phyloP scores from a whole-genome alignment of 2,329 filamentous ascomycete species.

The Aspergillus sp. region DNA sequence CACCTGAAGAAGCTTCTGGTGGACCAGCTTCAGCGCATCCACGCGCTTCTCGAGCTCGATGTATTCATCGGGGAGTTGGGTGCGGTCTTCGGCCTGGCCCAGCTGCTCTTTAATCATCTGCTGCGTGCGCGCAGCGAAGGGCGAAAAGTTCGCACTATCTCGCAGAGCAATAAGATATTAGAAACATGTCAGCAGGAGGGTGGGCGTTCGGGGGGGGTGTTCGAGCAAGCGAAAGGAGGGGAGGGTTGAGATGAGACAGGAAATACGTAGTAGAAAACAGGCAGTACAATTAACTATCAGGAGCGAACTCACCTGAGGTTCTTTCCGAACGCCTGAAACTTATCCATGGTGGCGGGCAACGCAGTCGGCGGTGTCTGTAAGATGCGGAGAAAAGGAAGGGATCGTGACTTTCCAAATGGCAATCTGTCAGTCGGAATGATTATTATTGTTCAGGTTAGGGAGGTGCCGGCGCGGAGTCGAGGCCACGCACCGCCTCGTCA shows the following conservation, averaged over 20 bases:
- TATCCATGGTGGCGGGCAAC: slow-evolving; percentile 56
- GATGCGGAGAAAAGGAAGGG: slow-evolving; percentile 2
- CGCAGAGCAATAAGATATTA: slow-evolving; percentile 43
- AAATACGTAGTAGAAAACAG: slow-evolving; percentile 3
- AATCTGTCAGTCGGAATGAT: not conserved
- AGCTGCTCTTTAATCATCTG: slow-evolving; percentile 98
- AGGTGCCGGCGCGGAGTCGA: slow-evolving; percentile 8
- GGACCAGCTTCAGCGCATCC: slow-evolving; percentile 93
- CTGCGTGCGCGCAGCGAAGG: slow-evolving; percentile 89
- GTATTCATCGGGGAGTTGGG: slow-evolving; percentile 94
- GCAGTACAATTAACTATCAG: not conserved
- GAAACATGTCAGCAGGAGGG: slow-evolving; percentile 32
- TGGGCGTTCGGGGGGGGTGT: slow-evolving; percentile 8
- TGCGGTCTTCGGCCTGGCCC: slow-evolving; percentile 94
- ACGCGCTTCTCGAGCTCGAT: slow-evolving; percentile 98
- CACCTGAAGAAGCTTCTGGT: slow-evolving; percentile 95
- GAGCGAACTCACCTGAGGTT: slow-evolving; percentile 59
- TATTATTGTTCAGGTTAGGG: slow-evolving; percentile 1
- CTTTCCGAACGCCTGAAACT: slow-evolving; percentile 69
- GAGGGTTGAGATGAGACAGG: not conserved
- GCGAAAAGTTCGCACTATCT: slow-evolving; percentile 79
- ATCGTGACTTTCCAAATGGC: not conserved
- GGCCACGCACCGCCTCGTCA: slow-evolving; percentile 4
- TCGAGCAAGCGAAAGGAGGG: slow-evolving; percentile 10
- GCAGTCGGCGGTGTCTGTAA: slow-evolving; percentile 3